These are phyloP conservation scores for Wallemia mellicola DNA, from an alignment of 1,284 basidiomycete species.

Conservation along the genomic window DNA sequence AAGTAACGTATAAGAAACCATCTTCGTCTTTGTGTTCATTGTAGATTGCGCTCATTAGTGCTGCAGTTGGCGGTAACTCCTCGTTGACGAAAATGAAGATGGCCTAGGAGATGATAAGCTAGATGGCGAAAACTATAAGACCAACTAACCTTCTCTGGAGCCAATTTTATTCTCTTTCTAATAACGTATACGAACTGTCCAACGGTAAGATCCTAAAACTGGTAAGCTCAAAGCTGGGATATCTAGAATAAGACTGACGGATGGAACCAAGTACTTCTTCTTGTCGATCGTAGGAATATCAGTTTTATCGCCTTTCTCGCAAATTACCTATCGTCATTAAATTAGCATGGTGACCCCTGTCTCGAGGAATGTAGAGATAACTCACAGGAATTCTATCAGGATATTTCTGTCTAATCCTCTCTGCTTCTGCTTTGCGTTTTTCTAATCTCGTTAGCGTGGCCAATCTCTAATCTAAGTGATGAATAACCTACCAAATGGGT, in stretches of 20 bases:
- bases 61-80: slow-evolving; percentile 87
- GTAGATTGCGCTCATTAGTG: slow-evolving; percentile 95
- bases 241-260: slow-evolving; percentile 24
- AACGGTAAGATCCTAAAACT: slow-evolving; percentile 67
- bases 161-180: slow-evolving; percentile 97
- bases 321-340: slow-evolving; percentile 52
- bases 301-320: slow-evolving; percentile 95
- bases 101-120: slow-evolving; percentile 21
- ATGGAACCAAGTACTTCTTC: slow-evolving; percentile 99
- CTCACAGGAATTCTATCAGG: slow-evolving; percentile 14
- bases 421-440: slow-evolving; percentile 14
- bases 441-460: too few relatives aligned
- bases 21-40: slow-evolving; percentile 99
- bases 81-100: slow-evolving; percentile 99
- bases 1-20: slow-evolving; percentile 58
- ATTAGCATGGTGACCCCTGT: neutral
- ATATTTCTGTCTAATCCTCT: slow-evolving; percentile 14
- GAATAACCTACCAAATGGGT: neutral
- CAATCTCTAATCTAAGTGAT: too few relatives aligned
- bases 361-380: neutral
- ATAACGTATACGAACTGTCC: slow-evolving; percentile 99
- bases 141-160: slow-evolving; percentile 50
- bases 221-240: too few relatives aligned
- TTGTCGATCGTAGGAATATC: slow-evolving; percentile 99
- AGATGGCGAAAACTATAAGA: neutral